A percentile compares a stretch with the other conserved stretches of the same genome.
Conservation (phyloP, 2,329 filamentous ascomycete genomes). For the Colletotrichum truncatum region DNA sequence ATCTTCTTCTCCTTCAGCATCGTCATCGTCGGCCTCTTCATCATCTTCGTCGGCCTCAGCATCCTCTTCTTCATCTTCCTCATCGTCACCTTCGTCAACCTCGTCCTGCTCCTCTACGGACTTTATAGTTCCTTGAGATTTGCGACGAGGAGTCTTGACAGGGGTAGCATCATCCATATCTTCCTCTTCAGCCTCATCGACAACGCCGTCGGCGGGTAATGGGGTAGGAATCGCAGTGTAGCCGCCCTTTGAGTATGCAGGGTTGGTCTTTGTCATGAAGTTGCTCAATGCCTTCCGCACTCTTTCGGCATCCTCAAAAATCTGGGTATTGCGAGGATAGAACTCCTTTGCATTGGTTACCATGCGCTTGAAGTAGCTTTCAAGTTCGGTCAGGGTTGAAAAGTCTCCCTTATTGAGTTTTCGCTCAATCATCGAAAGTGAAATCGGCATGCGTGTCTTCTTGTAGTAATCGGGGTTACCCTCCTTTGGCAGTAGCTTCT, state of each 20-base stretch:
- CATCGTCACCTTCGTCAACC: slow-evolving; percentile 37
- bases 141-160: slow-evolving; percentile 11
- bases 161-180: slow-evolving; percentile 32
- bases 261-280: slow-evolving; percentile 87
- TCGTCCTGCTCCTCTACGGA: slow-evolving; percentile 39
- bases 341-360: slow-evolving; percentile 88
- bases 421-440: slow-evolving; percentile 78
- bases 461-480: slow-evolving; percentile 80
- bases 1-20: slow-evolving; percentile 41
- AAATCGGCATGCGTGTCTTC: slow-evolving; percentile 80
- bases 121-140: slow-evolving; percentile 20
- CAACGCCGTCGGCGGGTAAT: slow-evolving; percentile 63
- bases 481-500: slow-evolving; percentile 72
- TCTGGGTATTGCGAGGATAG: slow-evolving; percentile 76
- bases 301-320: slow-evolving; percentile 86
- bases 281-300: slow-evolving; percentile 88
- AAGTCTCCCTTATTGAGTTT: slow-evolving; percentile 78
- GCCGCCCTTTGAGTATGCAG: slow-evolving; percentile 73
- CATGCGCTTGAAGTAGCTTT: slow-evolving; percentile 89
- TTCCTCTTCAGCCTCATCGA: slow-evolving; percentile 17
- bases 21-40: slow-evolving; percentile 38
- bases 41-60: slow-evolving; percentile 36
- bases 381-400: slow-evolving; percentile 74
- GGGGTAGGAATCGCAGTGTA: slow-evolving; percentile 81
- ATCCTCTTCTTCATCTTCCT: slow-evolving; percentile 37